phyloP scores from a whole-genome alignment of 345 rosid genomes.

The Linum usitatissimum region DNA sequence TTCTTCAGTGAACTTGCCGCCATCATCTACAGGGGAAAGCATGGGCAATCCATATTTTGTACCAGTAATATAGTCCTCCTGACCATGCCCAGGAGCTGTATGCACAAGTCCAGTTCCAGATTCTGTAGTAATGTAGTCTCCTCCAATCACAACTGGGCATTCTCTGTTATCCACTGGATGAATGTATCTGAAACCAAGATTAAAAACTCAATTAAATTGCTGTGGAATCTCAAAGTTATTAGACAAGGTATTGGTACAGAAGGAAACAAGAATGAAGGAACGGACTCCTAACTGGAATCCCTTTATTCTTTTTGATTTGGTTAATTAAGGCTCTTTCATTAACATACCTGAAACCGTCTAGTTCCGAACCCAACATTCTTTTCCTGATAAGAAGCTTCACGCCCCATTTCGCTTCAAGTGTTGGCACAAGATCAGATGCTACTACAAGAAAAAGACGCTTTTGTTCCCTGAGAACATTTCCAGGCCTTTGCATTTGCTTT shows the following conservation, averaged over 20 bases:
- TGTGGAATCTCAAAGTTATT: background rate
- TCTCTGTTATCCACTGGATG: conserved; percentile 66
- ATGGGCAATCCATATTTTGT: conserved; percentile 76
- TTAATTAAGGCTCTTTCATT: conserved; percentile 5
- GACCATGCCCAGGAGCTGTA: conserved; percentile 99
- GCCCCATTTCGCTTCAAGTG: conserved; percentile 75
- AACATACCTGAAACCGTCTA: conserved; percentile 81
- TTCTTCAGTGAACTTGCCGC: conserved; percentile 86
- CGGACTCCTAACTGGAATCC: background rate
- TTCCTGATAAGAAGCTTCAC: conserved; percentile 53
- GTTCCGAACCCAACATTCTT: conserved; percentile 64
- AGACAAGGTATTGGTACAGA: background rate
- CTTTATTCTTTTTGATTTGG: background rate
- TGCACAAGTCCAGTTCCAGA: conserved; percentile 97
- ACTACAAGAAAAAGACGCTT: conserved; percentile 51
- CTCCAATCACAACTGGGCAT: conserved; percentile 82
- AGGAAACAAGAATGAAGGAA: too few species aligned
- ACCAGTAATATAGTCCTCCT: conserved; percentile 85
- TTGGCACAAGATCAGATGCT: conserved; percentile 76
- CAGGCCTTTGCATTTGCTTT: conserved; percentile 41
- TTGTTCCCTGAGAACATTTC: conserved; percentile 54
- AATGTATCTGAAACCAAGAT: conserved; percentile 49
- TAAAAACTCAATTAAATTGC: conserved; percentile 6
- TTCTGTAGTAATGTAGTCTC: conserved; percentile 96
- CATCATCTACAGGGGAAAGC: conserved; percentile 79